phyloP scores from a whole-genome alignment of 176 grass and related monocot genomes.

The Poa annua region DNA sequence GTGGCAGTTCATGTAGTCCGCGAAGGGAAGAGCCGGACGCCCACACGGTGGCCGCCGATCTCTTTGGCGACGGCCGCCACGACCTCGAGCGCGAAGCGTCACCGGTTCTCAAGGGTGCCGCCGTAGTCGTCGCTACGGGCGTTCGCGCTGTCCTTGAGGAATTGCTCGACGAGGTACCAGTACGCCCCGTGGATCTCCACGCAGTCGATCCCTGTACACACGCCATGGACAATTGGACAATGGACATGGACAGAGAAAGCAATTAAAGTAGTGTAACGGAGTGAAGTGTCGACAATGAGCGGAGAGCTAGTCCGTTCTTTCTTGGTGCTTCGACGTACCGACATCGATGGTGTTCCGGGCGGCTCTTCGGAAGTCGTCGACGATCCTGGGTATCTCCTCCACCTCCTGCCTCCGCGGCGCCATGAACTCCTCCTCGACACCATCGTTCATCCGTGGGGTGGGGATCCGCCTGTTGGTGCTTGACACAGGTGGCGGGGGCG shows the following conservation, averaged over 20 bases:
- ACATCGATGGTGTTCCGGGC: constrained; percentile 62
- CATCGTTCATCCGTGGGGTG: neutral
- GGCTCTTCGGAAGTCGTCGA: constrained; percentile 56
- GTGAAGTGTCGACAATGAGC: neutral
- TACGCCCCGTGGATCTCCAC: neutral
- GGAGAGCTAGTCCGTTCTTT: neutral
- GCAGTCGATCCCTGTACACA: neutral
- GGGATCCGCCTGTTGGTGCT: constrained; percentile 49
- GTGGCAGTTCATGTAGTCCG: constrained; percentile 3
- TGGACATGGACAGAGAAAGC: neutral
- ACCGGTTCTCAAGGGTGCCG: neutral
- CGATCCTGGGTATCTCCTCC: constrained; percentile 54
- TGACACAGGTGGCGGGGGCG: constrained; percentile 29
- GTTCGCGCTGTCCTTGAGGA: constrained; percentile 3
- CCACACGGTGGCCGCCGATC: neutral
- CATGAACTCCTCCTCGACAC: constrained; percentile 15
- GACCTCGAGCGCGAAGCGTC: constrained; percentile 5
- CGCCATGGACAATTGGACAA: no score
- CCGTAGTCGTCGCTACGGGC: neutral
- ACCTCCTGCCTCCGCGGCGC: constrained; percentile 20
- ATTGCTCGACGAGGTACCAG: neutral
- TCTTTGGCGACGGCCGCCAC: neutral
- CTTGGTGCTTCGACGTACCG: constrained; percentile 28
- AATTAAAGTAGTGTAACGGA: neutral
- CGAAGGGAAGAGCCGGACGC: neutral